Evolutionary conservation across 176 grass and related monocot genomes (phyloP).

Genomic region (Ensete ventricosum): DNA sequence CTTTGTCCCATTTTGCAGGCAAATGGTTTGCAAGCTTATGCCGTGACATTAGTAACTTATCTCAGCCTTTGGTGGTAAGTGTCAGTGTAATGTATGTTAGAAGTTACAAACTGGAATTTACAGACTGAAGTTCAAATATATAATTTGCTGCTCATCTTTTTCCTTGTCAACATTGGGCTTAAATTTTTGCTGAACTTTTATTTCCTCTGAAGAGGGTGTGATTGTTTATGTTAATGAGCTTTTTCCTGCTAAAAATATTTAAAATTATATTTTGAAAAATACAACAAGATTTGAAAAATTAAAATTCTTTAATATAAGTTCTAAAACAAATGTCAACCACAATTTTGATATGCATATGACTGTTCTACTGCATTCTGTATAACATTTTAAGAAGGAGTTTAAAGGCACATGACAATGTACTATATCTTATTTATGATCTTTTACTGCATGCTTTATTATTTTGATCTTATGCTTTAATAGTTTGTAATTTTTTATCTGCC

Average conservation of each 20-base stretch:
- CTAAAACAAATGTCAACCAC: background rate
- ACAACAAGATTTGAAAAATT: background rate
- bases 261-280: background rate
- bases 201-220: background rate
- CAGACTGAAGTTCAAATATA: no score
- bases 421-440: no score
- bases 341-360: background rate
- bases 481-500: background rate
- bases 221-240: background rate
- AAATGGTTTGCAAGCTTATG: constrained; percentile 97
- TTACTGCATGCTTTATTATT: background rate
- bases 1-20: constrained; percentile 36
- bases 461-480: background rate
- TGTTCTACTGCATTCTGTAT: background rate
- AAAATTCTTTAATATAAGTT: background rate
- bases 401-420: background rate
- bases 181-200: background rate
- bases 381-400: background rate
- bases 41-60: constrained; percentile 76
- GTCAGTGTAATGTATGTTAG: background rate
- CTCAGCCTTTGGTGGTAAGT: constrained; percentile 89
- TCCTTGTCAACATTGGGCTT: background rate
- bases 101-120: background rate
- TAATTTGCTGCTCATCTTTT: background rate
- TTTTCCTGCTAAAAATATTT: background rate